Base-by-base conservation (phyloP, 352 stramenopile genomes). In the Pythium periplocum region DNA sequence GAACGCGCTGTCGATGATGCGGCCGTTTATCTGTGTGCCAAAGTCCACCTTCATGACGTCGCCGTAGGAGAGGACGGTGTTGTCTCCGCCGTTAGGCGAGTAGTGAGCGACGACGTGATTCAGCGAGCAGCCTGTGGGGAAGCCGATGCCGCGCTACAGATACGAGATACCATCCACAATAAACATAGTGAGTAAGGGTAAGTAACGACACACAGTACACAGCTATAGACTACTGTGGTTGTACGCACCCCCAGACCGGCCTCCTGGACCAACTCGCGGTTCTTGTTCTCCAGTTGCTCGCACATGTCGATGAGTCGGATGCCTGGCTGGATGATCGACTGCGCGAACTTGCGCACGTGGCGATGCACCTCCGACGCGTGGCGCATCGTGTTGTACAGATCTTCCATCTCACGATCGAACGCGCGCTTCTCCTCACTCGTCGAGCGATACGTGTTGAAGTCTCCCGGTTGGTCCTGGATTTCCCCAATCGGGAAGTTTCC, bases 41-140 rank as follows among this genome's bases (percentile, higher is more conserved):
- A 98, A 98, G 67, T 98, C 95, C 9, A 98, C 70, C 68, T 98
- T 98, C 91, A 98, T 98, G 4, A 98, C 94, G 73, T 98, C 95
- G 50, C 94, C 90, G 59, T 98, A 95, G 37, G 74, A 57, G 6
- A 92, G 63, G 4, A 97, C 87, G 12, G 88, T 97, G 41, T 97
- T 66, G 69, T 98, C 95, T 2, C 93, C 94, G 12, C 60, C 45
- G 66, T 98, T 98, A 17, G 95, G 95, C 37, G 94, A 98, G 69
- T 98, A 98, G 70, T 98, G 95, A 4, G 95, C 95, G 4, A 94
- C 95, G 9, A 98, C 87, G 72, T 98, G 79, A 70, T 98, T 98
- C 10, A 98, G 61, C 38, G 72, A 95, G 64, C 89, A 98, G 52
- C 95, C 95, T 8, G 93, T 98, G 4, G 95, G 95, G 70, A 98